Conservation (phyloP, 1,139 yeast genomes). For the Diutina scorzettiae region DNA sequence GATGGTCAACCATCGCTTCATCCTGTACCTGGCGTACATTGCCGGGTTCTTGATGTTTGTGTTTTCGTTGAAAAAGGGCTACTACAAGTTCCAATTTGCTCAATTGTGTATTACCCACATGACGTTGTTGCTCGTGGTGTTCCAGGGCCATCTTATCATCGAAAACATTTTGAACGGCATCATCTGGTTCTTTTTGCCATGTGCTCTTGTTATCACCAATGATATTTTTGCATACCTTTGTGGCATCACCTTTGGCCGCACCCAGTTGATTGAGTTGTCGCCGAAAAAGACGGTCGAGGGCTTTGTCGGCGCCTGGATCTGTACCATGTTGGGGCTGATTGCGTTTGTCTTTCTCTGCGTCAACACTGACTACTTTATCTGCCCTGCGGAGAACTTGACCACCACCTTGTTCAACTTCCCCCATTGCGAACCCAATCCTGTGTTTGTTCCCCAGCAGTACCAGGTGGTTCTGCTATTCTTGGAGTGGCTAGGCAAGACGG, state of each 20-base stretch:
- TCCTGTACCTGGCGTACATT: conserved; percentile 74
- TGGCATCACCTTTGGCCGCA: conserved; percentile 92
- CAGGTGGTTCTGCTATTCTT: conserved; percentile 62
- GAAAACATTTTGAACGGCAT: conserved; percentile 83
- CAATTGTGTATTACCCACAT: conserved; percentile 91
- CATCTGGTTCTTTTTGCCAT: conserved; percentile 91
- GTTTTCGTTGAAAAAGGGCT: conserved; percentile 79
- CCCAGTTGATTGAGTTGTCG: conserved; percentile 84
- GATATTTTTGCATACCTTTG: conserved; percentile 95
- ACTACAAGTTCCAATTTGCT: conserved; percentile 83
- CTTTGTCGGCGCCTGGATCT: conserved; percentile 93
- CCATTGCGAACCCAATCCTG: conserved; percentile 76
- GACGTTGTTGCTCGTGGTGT: conserved; percentile 81
- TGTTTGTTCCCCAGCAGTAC: conserved; percentile 68
- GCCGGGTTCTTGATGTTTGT: conserved; percentile 88
- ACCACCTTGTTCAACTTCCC: conserved; percentile 37
- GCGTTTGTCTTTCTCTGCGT: conserved; percentile 53
- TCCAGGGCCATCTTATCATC: conserved; percentile 89
- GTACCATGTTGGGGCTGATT: conserved; percentile 70
- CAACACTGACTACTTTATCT: conserved; percentile 63
- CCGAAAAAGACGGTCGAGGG: conserved; percentile 98
- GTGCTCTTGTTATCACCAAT: conserved; percentile 81
- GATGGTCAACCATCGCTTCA: conserved; percentile 67
- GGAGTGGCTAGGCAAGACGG: conserved; percentile 22
- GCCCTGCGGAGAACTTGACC: conserved; percentile 68